Conservation (phyloP, 495 filamentous ascomycete genomes). For the Daldinia loculata region DNA sequence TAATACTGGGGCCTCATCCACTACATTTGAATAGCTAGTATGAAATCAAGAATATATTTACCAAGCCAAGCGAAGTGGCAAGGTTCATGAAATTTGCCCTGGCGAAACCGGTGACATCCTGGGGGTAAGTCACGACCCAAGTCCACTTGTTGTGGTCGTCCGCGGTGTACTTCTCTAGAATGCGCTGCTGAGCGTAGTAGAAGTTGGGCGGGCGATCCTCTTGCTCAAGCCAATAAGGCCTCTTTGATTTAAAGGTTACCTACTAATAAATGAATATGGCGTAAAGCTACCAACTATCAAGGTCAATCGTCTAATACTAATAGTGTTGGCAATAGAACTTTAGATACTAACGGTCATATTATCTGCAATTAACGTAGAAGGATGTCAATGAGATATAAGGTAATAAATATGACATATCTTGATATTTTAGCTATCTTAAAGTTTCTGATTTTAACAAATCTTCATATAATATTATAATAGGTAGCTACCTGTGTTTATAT, state of each 20-base stretch:
- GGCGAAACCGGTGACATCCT: constrained; percentile 61
- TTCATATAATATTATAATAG: too few relatives aligned
- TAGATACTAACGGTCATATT: too few relatives aligned
- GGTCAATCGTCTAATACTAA: too few relatives aligned
- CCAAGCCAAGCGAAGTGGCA: constrained; percentile 55
- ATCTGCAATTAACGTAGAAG: too few relatives aligned
- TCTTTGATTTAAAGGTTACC: background rate
- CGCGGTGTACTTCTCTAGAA: constrained; percentile 48
- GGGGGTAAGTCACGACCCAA: constrained; percentile 62
- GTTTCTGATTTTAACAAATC: too few relatives aligned
- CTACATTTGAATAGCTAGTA: background rate
- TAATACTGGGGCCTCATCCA: background rate
- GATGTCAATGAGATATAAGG: too few relatives aligned
- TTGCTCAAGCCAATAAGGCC: constrained; percentile 42
- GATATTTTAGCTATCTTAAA: too few relatives aligned
- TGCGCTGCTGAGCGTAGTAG: constrained; percentile 58
- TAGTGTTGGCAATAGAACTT: too few relatives aligned
- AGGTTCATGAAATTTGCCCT: constrained; percentile 68
- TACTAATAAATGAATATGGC: background rate
- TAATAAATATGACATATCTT: too few relatives aligned
- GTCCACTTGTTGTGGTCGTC: constrained; percentile 50
- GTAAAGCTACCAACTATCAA: too few relatives aligned
- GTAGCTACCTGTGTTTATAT: too few relatives aligned
- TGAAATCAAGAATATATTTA: background rate
- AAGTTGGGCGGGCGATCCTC: constrained; percentile 55